Conservation (phyloP, 2,329 filamentous ascomycete species). For the Botrytis cinerea region DNA sequence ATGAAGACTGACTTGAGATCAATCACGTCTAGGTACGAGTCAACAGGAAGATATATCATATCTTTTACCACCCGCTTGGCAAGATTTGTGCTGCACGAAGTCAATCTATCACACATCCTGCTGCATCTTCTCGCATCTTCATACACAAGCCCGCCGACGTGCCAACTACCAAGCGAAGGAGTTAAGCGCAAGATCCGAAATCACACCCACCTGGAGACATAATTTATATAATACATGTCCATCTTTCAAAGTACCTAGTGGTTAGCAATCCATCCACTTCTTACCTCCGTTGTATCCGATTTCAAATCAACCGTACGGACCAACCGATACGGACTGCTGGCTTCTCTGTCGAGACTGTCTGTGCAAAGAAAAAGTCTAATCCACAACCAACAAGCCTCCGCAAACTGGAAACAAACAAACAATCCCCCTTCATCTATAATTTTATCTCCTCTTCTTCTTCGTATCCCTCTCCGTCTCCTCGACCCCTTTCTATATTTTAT, state of each 20-base stretch:
- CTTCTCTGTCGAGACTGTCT: background rate
- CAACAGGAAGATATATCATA: background rate
- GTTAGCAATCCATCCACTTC: background rate
- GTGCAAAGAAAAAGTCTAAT: slow-evolving; percentile 4
- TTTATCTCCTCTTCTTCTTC: background rate
- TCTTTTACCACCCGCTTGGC: background rate
- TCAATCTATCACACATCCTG: background rate
- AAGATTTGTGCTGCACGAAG: background rate
- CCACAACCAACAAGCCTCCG: slow-evolving; percentile 3
- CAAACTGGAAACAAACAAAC: background rate
- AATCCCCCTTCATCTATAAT: background rate
- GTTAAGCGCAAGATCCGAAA: background rate
- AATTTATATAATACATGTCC: background rate
- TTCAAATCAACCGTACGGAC: background rate
- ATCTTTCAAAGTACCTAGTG: background rate
- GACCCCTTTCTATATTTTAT: background rate
- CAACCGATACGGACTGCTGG: background rate
- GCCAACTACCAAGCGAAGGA: background rate
- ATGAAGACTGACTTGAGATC: slow-evolving; percentile 3
- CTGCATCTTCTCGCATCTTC: background rate
- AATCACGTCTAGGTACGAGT: background rate
- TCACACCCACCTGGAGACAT: background rate
- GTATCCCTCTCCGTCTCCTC: background rate
- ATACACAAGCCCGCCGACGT: background rate
- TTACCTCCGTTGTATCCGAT: slow-evolving; percentile 11